Percentiles rank a stretch among this genome's conserved stretches.
Conservation (phyloP, 495 filamentous ascomycete genomes). For the Clavariopsis aquatica region DNA sequence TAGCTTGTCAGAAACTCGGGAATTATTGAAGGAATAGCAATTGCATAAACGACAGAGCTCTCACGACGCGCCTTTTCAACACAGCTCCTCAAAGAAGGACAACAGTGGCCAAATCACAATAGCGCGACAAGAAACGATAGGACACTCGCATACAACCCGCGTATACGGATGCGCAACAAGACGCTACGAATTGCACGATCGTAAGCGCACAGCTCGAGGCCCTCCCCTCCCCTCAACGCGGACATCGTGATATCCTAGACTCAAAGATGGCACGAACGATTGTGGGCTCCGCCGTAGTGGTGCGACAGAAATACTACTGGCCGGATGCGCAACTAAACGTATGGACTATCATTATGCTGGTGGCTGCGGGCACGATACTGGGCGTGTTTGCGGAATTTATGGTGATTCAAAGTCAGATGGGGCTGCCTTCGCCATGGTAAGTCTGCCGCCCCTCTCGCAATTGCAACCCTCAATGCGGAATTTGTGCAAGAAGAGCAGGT, state of each 20-base stretch:
- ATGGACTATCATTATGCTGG: slow-evolving; percentile 87
- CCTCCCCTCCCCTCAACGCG: not conserved
- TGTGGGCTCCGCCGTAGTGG: slow-evolving; percentile 40
- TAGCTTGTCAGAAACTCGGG: too few species aligned
- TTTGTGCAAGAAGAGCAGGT: not conserved
- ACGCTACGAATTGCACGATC: not conserved
- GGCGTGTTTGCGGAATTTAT: slow-evolving; percentile 89
- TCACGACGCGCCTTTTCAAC: too few species aligned
- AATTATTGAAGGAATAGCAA: too few species aligned
- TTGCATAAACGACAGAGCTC: too few species aligned
- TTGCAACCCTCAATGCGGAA: not conserved
- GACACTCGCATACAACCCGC: not conserved
- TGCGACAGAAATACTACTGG: slow-evolving; percentile 80
- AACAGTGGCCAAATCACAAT: too few species aligned
- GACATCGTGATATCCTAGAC: not conserved
- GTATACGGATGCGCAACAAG: not conserved
- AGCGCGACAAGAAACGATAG: not conserved
- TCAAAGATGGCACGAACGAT: slow-evolving; percentile 35
- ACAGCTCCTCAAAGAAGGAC: too few species aligned
- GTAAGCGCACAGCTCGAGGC: not conserved
- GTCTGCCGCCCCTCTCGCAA: slow-evolving; percentile 36
- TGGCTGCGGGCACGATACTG: slow-evolving; percentile 73
- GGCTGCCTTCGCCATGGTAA: slow-evolving; percentile 80
- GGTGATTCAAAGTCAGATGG: slow-evolving; percentile 69
- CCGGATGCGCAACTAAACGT: slow-evolving; percentile 89